Evolutionary conservation across 202 grass and related monocot genomes (phyloP).

Genomic region (Dendrocalamus latiflorus): DNA sequence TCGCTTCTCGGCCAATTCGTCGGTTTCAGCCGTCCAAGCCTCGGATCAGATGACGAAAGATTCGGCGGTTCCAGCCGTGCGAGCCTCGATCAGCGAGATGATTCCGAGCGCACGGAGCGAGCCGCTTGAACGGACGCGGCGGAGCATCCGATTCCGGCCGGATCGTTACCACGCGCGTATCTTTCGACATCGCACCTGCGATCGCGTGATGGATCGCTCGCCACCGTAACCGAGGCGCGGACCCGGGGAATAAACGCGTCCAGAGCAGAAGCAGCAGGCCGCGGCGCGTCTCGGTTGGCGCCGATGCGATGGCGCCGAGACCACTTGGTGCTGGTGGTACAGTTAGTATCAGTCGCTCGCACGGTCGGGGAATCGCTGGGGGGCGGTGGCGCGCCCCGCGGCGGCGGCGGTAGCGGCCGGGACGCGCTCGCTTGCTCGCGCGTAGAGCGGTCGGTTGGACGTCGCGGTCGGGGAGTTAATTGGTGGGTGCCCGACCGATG

Average conservation of each 20-base stretch:
- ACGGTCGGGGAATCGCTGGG: not conserved
- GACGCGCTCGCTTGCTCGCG: not conserved
- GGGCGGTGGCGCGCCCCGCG: not conserved
- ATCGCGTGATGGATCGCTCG: not conserved
- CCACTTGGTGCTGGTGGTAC: not conserved
- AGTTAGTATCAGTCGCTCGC: not conserved
- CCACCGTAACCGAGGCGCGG: not conserved
- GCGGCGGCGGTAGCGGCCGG: not conserved
- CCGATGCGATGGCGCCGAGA: not conserved
- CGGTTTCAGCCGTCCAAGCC: not conserved
- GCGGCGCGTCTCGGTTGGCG: not conserved
- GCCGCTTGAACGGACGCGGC: not conserved
- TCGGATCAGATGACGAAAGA: not conserved
- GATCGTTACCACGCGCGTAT: not conserved
- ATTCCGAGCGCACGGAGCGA: slow-evolving; percentile 5
- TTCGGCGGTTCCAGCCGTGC: not conserved
- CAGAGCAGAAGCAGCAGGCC: not conserved
- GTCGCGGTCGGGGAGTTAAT: slow-evolving; percentile 25
- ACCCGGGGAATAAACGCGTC: no score
- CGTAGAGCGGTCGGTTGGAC: not conserved
- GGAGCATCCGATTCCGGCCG: slow-evolving; percentile 10
- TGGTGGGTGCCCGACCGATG: not conserved
- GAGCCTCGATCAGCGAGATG: not conserved
- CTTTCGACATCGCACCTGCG: not conserved
- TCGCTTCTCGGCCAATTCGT: no score